Evolutionary conservation across 202 grass and related monocot genomes (phyloP).

Genomic region (Zizania palustris): DNA sequence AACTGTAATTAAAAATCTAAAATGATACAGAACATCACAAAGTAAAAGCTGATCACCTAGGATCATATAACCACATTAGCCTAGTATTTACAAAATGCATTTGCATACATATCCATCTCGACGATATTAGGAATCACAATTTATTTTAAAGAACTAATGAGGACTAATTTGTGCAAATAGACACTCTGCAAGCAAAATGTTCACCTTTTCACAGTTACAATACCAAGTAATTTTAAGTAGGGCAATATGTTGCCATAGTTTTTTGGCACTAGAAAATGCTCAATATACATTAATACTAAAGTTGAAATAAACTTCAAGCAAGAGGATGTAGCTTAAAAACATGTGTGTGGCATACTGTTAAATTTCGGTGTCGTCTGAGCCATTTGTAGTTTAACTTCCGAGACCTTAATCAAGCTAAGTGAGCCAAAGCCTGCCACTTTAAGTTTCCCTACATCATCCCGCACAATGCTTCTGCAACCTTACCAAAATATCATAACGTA

Average conservation of each 20-base stretch:
- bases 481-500: constrained; percentile 83
- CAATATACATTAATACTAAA: neutral
- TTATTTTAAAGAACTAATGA: neutral
- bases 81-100: neutral
- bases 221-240: constrained; percentile 14
- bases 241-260: neutral
- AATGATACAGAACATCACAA: constrained; percentile 16
- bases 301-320: neutral
- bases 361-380: constrained; percentile 46
- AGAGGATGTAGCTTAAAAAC: constrained; percentile 13
- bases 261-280: constrained; percentile 8
- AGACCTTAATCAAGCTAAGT: constrained; percentile 65
- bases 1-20: constrained; percentile 16
- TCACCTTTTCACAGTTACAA: neutral
- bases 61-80: neutral
- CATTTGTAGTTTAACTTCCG: constrained; percentile 65
- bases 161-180: neutral
- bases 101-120: neutral
- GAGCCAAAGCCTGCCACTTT: constrained; percentile 88
- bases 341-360: constrained; percentile 66
- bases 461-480: constrained; percentile 97
- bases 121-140: neutral
- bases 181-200: neutral
- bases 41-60: constrained; percentile 20
- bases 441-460: constrained; percentile 82